phyloP scores from a whole-genome alignment of 1,284 basidiomycete species.

The Naganishia sp. region DNA sequence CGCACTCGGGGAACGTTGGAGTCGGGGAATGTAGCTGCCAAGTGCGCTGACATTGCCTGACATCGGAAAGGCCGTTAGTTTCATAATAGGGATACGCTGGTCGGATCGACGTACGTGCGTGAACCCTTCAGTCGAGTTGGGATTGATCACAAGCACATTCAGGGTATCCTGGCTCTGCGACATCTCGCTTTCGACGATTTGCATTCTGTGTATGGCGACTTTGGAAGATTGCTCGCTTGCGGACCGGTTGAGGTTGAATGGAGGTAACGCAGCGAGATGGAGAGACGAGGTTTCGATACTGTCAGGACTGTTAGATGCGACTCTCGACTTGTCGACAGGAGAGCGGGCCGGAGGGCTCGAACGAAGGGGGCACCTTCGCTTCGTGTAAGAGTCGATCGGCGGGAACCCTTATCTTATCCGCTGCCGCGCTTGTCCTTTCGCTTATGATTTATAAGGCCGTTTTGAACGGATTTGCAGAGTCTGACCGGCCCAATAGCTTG shows the following conservation, averaged over 20 bases:
- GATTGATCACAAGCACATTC: constrained; percentile 58
- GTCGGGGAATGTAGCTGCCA: constrained; percentile 35
- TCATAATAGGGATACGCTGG: constrained; percentile 38
- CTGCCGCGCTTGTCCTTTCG: too few species aligned
- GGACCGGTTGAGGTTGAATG: too few species aligned
- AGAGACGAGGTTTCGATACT: too few species aligned
- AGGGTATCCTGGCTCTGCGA: constrained; percentile 20
- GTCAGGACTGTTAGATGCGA: too few species aligned
- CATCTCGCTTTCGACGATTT: constrained; percentile 14
- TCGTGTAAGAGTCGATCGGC: neutral
- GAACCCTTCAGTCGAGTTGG: constrained; percentile 58
- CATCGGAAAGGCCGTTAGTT: neutral
- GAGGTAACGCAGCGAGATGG: too few species aligned
- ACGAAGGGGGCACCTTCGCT: neutral
- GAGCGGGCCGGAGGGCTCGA: too few species aligned
- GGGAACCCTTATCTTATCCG: constrained; percentile 8
- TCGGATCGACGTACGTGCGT: constrained; percentile 43
- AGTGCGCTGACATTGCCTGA: constrained; percentile 31
- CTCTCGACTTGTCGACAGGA: too few species aligned
- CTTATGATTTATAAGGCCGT: too few species aligned
- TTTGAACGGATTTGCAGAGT: too few species aligned
- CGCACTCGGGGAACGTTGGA: constrained; percentile 33
- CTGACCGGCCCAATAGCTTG: too few species aligned
- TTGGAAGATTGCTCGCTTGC: too few species aligned
- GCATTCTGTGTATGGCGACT: neutral